A percentile compares a stretch with the other conserved stretches of the same genome.
Evolutionary conservation across 2,329 filamentous ascomycete species (phyloP).

Genomic region (Botryosphaeria agaves): DNA sequence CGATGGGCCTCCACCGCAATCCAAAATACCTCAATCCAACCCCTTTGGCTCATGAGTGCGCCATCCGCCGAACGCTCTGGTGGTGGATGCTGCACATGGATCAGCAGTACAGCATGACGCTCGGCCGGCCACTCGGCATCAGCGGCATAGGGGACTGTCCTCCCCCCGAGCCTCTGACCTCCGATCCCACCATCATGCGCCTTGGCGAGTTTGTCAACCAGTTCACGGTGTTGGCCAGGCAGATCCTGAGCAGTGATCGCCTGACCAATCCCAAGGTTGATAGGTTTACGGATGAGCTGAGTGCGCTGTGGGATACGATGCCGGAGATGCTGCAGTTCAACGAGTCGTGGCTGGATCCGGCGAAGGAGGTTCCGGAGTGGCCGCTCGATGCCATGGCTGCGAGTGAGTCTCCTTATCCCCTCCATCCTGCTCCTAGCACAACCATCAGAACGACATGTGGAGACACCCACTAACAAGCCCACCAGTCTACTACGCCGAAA

Average conservation of each 20-base stretch:
- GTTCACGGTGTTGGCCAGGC: slow-evolving; percentile 29
- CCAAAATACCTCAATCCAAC: slow-evolving; percentile 27
- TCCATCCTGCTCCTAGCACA: too few species aligned
- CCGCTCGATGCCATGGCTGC: slow-evolving; percentile 27
- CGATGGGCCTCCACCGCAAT: slow-evolving; percentile 31
- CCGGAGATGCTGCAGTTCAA: slow-evolving; percentile 29
- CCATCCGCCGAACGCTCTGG: slow-evolving; percentile 27
- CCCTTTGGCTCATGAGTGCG: slow-evolving; percentile 22
- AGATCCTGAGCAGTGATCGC: slow-evolving; percentile 25
- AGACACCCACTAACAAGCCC: neutral
- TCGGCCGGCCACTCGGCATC: slow-evolving; percentile 30
- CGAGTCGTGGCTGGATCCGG: slow-evolving; percentile 22
- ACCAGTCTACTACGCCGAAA: slow-evolving; percentile 28
- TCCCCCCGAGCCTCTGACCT: slow-evolving; percentile 26
- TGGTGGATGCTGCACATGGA: slow-evolving; percentile 37
- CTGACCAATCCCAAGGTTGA: slow-evolving; percentile 27
- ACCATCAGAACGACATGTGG: too few species aligned
- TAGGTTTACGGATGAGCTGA: slow-evolving; percentile 26
- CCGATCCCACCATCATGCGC: slow-evolving; percentile 24
- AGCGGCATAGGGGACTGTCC: slow-evolving; percentile 31
- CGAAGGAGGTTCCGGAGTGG: slow-evolving; percentile 25
- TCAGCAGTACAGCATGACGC: slow-evolving; percentile 31
- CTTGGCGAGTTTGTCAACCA: slow-evolving; percentile 28
- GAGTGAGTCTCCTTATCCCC: too few species aligned
- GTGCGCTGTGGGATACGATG: slow-evolving; percentile 26